phyloP scores from a whole-genome alignment of 345 rosid genomes.

The Kernera saxatilis region DNA sequence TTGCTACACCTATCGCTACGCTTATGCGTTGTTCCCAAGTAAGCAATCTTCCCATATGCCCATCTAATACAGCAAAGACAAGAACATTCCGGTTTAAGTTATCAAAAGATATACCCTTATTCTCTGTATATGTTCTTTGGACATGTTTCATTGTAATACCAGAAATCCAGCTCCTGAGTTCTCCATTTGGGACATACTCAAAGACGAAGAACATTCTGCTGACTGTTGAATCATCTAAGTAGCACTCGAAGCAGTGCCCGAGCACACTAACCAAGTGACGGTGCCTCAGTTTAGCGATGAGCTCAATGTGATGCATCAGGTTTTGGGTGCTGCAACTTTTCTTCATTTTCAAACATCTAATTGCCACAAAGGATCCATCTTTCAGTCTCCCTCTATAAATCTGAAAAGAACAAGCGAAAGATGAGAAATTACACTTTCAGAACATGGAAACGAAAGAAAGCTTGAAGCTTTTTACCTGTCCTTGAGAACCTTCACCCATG shows the following conservation, averaged over 20 bases:
- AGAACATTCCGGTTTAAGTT: not conserved
- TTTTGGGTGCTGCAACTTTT: slow-evolving; percentile 63
- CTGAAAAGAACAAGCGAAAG: slow-evolving; percentile 32
- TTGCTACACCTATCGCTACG: slow-evolving; percentile 83
- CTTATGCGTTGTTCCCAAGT: slow-evolving; percentile 80
- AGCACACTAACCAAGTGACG: slow-evolving; percentile 82
- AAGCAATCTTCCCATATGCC: slow-evolving; percentile 37
- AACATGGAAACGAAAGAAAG: not conserved
- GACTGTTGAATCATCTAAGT: slow-evolving; percentile 89
- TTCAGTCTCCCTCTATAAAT: slow-evolving; percentile 81
- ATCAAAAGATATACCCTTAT: not conserved
- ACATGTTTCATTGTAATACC: slow-evolving; percentile 41
- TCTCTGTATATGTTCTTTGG: not conserved
- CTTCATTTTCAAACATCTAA: slow-evolving; percentile 84
- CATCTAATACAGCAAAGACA: slow-evolving; percentile 39
- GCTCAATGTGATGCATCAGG: slow-evolving; percentile 81
- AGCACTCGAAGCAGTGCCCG: slow-evolving; percentile 92
- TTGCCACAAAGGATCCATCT: slow-evolving; percentile 71
- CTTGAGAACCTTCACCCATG: slow-evolving; percentile 93
- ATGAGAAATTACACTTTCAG: not conserved
- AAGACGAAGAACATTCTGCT: slow-evolving; percentile 87
- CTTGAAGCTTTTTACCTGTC: slow-evolving; percentile 53
- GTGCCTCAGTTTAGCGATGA: slow-evolving; percentile 79
- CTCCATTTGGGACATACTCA: slow-evolving; percentile 86
- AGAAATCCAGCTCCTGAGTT: slow-evolving; percentile 78